Evolutionary conservation across 2,329 filamentous ascomycete species (phyloP), one percentile per base, ranked within the genome.

Genomic region (Talaromyces rugulosus): DNA sequence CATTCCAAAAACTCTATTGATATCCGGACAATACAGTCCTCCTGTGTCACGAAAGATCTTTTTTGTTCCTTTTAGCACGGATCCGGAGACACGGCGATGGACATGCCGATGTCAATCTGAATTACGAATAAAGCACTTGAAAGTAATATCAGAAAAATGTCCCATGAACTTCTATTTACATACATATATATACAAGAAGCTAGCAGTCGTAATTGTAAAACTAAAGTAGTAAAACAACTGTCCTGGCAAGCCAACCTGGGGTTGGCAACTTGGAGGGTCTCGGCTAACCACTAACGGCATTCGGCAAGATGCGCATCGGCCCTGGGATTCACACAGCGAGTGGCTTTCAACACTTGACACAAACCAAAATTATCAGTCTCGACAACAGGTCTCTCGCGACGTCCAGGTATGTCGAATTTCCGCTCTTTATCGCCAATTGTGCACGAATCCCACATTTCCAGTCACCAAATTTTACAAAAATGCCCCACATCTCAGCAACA

Each of bases 221-320:
- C 6, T 12, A 9, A 18, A 8, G 14, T 2, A 11, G 16, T 47
- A 23, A 14, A 23, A 23, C 23, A 1, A 44, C n/a, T 27, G 44
- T 23, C 8, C 44, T 47, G 44, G 18, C 44, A 40, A 23, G 23
- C 23, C 44, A 56, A 40, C 33, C 27, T 56, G 33, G 54, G 54
- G 33, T 56, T 60, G 70, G 44, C n/a, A 47, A 23, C 23, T 23
- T 47, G 18, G 44, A 70, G 72, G 70, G 69, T 64, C 71, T 67
- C 71, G 66, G 75, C 75, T 77, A 77, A 77, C 51, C 36, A 60
- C 62, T 63, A 65, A 60, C 74, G 73, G 72, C 75, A 76, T 78
- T 78, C 73, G 74, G 75, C 68, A 68, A 71, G 67, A 70, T 69
- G 70, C 64, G 57, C 62, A 60, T 64, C 58, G 59, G 64, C 59